Base-by-base conservation (phyloP, 805 yeast genomes). In the Saturnispora diversa region DNA sequence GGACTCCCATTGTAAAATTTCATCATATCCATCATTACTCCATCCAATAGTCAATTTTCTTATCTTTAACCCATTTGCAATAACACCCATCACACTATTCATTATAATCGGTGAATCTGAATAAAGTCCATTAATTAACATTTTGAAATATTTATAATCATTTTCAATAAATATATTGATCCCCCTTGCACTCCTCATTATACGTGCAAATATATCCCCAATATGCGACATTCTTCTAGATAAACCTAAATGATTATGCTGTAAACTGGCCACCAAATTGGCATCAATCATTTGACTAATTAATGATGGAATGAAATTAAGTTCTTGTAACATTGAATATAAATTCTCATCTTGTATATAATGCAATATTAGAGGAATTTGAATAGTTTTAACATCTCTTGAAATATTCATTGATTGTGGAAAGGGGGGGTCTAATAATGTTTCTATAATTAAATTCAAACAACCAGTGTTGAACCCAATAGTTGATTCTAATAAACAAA, bases 101-200 rank as follows among this genome's bases (percentile, higher is more conserved):
- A 43, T 29, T n/a, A 46, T 37, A 17, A 25, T 24, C 4, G 39
- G 28, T n/a, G 43, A 37, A 16, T 46, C 50, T 6, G 37, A 20
- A 28, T 39, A 44, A 31, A 92, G 63, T 54, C 87, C 80, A 31
- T 68, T 59, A 2, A 88, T 60, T 22, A 88, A 61, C 39, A 75
- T 74, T 31, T 62, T 64, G 17, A 88, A 54, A 8, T 80, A 70
- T 41, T 64, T 62, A 46, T 75, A 79, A 44, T 75, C 62, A 47
- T 78, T 65, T 42, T 72, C 66, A 1, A 82, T 70, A 50, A 80
- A 73, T 12, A 80, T 73, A 44, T 80, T 69, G 9, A 87, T 52
- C 0, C 98, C 99, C 10, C 11, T 13, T 24, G 22, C 25, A 12
- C 30, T 31, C 20, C n/a, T 31, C 20, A 39, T 21, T 12, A 39